Evolutionary conservation across 495 filamentous ascomycete genomes (phyloP).

Genomic region (Parmelia sp.): DNA sequence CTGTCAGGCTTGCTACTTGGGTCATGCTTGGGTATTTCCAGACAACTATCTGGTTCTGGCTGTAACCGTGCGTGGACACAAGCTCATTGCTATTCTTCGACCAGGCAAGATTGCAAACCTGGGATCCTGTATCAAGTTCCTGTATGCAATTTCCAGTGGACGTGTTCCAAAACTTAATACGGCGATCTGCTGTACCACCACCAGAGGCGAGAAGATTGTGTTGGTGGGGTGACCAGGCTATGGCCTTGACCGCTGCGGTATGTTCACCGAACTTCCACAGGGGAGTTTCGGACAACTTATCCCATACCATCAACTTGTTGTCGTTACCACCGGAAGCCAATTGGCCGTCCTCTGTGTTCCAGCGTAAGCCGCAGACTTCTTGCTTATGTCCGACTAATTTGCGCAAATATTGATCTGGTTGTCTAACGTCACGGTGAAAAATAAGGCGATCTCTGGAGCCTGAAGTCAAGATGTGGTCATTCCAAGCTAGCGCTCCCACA

Average conservation of each 20-base stretch:
- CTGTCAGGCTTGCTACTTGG: slow-evolving; percentile 88
- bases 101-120: slow-evolving; percentile 97
- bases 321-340: slow-evolving; percentile 96
- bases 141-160: slow-evolving; percentile 67
- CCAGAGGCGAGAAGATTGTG: slow-evolving; percentile 89
- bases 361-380: slow-evolving; percentile 95
- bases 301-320: slow-evolving; percentile 98
- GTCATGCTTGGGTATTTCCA: slow-evolving; percentile 99
- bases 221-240: slow-evolving; percentile 98
- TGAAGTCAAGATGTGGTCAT: slow-evolving; percentile 93
- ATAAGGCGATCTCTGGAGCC: slow-evolving; percentile 90
- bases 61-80: slow-evolving; percentile 95
- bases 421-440: slow-evolving; percentile 89
- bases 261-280: slow-evolving; percentile 90
- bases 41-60: slow-evolving; percentile 94
- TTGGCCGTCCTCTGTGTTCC: slow-evolving; percentile 93
- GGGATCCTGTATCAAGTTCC: slow-evolving; percentile 89
- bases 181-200: slow-evolving; percentile 88
- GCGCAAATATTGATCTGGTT: slow-evolving; percentile 81
- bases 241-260: slow-evolving; percentile 92
- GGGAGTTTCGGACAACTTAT: slow-evolving; percentile 79
- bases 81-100: slow-evolving; percentile 93
- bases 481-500: slow-evolving; percentile 92
- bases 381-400: slow-evolving; percentile 93
- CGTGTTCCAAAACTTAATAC: slow-evolving; percentile 98